phyloP scores from a whole-genome alignment of 1,139 yeast species.

The Candida sp. region DNA sequence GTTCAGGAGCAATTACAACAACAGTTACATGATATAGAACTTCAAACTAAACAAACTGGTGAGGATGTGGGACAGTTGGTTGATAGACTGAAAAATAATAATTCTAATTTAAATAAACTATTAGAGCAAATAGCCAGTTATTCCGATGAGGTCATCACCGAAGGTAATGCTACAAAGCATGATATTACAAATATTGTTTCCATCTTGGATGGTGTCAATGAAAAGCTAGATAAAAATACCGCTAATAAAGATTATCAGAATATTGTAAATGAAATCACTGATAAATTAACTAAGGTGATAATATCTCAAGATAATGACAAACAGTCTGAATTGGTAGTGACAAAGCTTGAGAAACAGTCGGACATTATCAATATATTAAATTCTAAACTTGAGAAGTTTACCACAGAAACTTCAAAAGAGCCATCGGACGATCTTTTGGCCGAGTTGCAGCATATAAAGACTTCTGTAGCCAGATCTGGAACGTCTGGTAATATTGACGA shows the following conservation, averaged over 20 bases:
- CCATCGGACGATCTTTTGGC: background rate
- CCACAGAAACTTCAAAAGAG: background rate
- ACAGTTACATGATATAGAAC: conserved; percentile 29
- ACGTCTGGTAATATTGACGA: background rate
- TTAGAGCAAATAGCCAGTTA: conserved; percentile 30
- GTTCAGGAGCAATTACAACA: conserved; percentile 25
- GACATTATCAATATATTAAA: background rate
- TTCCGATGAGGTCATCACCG: conserved; percentile 33
- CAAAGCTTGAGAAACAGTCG: background rate
- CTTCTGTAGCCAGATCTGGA: background rate
- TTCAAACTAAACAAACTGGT: conserved; percentile 31
- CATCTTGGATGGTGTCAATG: conserved; percentile 12
- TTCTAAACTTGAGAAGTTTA: background rate
- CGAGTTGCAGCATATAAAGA: background rate
- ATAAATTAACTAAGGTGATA: background rate
- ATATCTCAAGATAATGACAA: background rate
- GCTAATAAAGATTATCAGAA: background rate
- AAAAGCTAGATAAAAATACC: background rate
- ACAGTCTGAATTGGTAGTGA: background rate
- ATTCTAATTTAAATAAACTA: conserved; percentile 33
- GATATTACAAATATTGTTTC: conserved; percentile 23
- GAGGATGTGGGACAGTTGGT: conserved; percentile 35
- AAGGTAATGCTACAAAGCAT: conserved; percentile 35
- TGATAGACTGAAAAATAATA: conserved; percentile 41
- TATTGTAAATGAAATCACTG: background rate